Base-by-base conservation (phyloP, 257 asterid genomes). In the Coffea canephora region DNA sequence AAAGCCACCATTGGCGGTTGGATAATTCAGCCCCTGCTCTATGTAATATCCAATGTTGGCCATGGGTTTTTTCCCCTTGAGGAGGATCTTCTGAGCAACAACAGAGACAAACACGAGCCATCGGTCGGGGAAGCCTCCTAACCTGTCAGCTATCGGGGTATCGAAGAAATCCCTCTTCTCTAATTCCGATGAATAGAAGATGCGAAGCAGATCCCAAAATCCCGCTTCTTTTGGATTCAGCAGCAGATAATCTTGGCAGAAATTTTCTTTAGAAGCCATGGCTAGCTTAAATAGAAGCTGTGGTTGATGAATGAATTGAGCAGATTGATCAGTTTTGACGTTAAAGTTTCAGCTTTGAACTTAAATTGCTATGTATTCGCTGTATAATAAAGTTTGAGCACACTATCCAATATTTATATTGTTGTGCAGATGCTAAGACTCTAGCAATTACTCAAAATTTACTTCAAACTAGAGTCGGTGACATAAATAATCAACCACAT, bases 21-120 rank as follows among this genome's bases (percentile, higher is more conserved):
- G 87, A 81, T 80, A 87, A 46, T 91, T 93, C 48, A 91, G 84
- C 41, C 52, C 73, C 0, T 82, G 78, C 81, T 91, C 98, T 15
- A 89, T 13, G 64, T 48, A 25, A 1, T 85, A 69, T 8, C 96
- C 96, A 4, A 82, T 16, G 59, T 16, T 66, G 19, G 85, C 88
- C 90, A 89, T 1, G 0, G 96, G 97, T 11, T n/a, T 80, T 83
- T 77, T 85, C 77, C 85, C 78, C 48, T 13, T 27, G 36, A 88
- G 50, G 3, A 91, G 13, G 1, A 83, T 11, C 74, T 87, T 93
- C 77, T 90, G 94, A 16, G 81, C 57, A 36, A 78, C 81, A 1
- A 91, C 82, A 2, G 96, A 91, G 41, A 89, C 71, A 74, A 93
- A 90, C 25, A 93, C 52, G 59, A 91, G 84, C 97, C 94, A 91